A percentile compares a stretch with the other conserved stretches of the same genome.
Evolutionary conservation across 495 filamentous ascomycete species (phyloP).

Genomic region (Terfezia boudieri): DNA sequence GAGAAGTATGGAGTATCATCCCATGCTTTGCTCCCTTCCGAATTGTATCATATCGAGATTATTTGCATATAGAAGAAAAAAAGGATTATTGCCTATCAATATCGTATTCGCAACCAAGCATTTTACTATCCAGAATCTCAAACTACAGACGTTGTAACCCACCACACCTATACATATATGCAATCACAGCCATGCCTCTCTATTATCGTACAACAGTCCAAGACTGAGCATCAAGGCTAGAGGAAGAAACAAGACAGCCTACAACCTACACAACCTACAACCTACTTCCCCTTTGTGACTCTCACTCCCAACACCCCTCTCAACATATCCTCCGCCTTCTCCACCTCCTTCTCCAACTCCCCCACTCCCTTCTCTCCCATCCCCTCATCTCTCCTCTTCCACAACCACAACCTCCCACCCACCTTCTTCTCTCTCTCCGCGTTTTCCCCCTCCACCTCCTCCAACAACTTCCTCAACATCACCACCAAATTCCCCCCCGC

Average conservation of each 20-base stretch:
- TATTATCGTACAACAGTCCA: too few relatives aligned
- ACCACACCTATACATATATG: too few relatives aligned
- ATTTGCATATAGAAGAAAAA: too few relatives aligned
- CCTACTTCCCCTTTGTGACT: background rate
- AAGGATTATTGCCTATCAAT: too few relatives aligned
- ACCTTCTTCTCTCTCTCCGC: conserved; percentile 19
- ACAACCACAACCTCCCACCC: conserved; percentile 26
- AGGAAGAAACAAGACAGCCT: too few relatives aligned
- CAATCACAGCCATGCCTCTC: too few relatives aligned
- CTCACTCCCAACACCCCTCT: conserved; percentile 23
- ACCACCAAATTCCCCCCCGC: conserved; percentile 51
- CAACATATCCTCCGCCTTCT: conserved; percentile 23
- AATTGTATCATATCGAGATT: too few relatives aligned
- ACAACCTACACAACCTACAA: background rate
- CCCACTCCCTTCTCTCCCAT: conserved; percentile 21
- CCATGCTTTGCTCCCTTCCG: too few relatives aligned
- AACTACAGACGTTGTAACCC: too few relatives aligned
- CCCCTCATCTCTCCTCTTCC: conserved; percentile 18
- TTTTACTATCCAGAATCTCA: too few relatives aligned
- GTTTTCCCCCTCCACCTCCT: conserved; percentile 19
- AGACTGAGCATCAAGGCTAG: too few relatives aligned
- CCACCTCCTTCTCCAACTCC: conserved; percentile 31
- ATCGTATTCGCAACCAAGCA: too few relatives aligned
- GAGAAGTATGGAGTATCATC: background rate
- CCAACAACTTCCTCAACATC: conserved; percentile 41